These are phyloP conservation scores for Blastocystis sp. DNA, from an alignment of 352 stramenopile genomes.

Conservation along the genomic window DNA sequence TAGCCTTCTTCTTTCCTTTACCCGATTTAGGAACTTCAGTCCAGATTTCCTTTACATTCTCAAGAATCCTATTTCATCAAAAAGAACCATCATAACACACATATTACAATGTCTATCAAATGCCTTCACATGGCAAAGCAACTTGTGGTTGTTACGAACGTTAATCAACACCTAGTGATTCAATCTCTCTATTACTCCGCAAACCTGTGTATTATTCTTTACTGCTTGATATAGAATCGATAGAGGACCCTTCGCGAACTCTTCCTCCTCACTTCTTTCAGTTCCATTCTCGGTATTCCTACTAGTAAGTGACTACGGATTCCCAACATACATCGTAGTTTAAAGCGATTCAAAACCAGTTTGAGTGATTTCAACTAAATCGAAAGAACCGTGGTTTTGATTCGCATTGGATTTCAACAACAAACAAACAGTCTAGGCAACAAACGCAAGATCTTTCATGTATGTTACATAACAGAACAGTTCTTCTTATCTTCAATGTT, in stretches of 20 bases:
- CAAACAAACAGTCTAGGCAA: background rate
- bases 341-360: background rate
- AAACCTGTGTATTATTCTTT: constrained; percentile 78
- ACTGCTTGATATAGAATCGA: constrained; percentile 93
- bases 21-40: constrained; percentile 92
- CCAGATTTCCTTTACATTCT: constrained; percentile 99
- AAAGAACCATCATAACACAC: constrained; percentile 69
- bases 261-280: constrained; percentile 71
- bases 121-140: constrained; percentile 94
- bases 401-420: background rate
- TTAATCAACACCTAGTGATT: constrained; percentile 95
- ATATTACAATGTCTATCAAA: constrained; percentile 99
- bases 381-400: background rate
- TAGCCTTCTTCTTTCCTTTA: constrained; percentile 87
- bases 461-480: constrained; percentile 37
- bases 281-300: constrained; percentile 41
- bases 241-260: constrained; percentile 89
- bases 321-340: background rate
- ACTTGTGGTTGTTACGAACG: constrained; percentile 99
- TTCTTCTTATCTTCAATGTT: constrained; percentile 46
- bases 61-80: constrained; percentile 78
- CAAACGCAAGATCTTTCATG: background rate
- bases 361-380: background rate
- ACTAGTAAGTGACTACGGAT: background rate
- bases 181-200: background rate